These are phyloP conservation scores for Sphagnum tenellum DNA, from an alignment of 225 moss, liverwort and hornwort species.

Conservation along the genomic window DNA sequence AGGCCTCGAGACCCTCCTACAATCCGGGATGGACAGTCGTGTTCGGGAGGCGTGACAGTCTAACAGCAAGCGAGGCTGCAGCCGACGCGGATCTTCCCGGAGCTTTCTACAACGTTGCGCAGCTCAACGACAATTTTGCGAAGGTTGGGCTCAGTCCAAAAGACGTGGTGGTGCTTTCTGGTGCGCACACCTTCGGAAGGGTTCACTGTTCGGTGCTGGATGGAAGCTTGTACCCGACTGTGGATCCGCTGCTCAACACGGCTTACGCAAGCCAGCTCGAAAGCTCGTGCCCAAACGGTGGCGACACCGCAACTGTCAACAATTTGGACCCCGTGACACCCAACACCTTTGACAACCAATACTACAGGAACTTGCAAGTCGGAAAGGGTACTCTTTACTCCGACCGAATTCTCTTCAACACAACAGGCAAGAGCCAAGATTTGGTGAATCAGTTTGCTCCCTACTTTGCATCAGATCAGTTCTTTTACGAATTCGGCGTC, in stretches of 20 bases:
- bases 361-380: constrained; percentile 33
- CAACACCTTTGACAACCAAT: constrained; percentile 44
- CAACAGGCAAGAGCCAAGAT: background rate
- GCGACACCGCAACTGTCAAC: background rate
- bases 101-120: too few species aligned
- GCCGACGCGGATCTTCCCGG: too few species aligned
- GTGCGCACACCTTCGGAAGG: constrained; percentile 76
- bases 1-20: too few species aligned
- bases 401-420: constrained; percentile 24
- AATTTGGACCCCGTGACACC: constrained; percentile 28
- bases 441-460: background rate
- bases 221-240: constrained; percentile 16
- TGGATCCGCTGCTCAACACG: constrained; percentile 16
- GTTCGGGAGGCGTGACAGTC: too few species aligned
- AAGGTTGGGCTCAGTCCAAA: too few species aligned
- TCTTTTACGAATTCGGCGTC: constrained; percentile 12
- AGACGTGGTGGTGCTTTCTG: constrained; percentile 13
- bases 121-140: too few species aligned
- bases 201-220: constrained; percentile 31
- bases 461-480: background rate
- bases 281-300: constrained; percentile 7
- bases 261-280: constrained; percentile 7
- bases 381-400: constrained; percentile 18
- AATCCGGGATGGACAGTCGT: too few species aligned
- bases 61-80: too few species aligned